Evolutionary conservation across 306 rosid species (phyloP).

Genomic region (Gillenia trifoliata): DNA sequence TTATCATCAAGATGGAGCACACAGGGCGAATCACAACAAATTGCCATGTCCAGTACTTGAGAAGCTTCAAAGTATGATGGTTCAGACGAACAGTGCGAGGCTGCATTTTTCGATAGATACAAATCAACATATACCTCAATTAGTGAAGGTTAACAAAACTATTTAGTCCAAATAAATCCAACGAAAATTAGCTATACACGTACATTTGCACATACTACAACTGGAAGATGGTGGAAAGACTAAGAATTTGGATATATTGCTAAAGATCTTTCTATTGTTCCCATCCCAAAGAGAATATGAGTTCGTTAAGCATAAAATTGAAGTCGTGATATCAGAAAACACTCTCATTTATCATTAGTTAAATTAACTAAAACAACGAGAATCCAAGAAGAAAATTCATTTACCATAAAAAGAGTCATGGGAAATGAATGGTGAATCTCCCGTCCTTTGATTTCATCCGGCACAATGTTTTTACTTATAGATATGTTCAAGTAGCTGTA

Average conservation of each 20-base stretch:
- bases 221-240: neutral
- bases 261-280: neutral
- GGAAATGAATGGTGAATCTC: conserved; percentile 35
- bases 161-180: neutral
- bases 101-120: conserved; percentile 15
- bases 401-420: conserved; percentile 29
- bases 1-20: conserved; percentile 35
- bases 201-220: neutral
- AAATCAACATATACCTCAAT: neutral
- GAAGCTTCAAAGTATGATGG: conserved; percentile 32
- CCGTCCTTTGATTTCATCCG: conserved; percentile 31
- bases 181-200: neutral
- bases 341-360: neutral
- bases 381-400: neutral
- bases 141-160: neutral
- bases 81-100: conserved; percentile 28
- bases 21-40: conserved; percentile 39
- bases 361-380: neutral
- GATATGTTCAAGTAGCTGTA: conserved; percentile 37
- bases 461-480: conserved; percentile 26
- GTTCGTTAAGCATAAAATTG: neutral
- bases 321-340: neutral
- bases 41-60: conserved; percentile 37
- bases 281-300: neutral
- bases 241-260: neutral